Conservation (phyloP, 345 rosid genomes). For the Linum trigynum region DNA sequence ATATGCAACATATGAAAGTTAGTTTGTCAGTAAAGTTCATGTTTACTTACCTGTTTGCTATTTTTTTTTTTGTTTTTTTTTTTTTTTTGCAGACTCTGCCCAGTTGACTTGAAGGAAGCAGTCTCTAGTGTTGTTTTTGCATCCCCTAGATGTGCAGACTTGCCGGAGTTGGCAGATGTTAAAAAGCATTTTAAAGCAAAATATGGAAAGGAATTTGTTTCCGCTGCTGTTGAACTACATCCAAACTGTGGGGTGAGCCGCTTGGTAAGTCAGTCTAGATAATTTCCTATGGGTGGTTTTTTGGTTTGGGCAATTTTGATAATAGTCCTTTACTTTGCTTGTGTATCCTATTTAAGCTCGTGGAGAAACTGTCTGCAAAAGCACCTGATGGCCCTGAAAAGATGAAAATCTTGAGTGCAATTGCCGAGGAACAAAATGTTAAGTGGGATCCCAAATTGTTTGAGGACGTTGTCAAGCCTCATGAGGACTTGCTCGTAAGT, state of each 20-base stretch:
- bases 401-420: conserved; percentile 56
- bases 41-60: too few relatives aligned
- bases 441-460: conserved; percentile 63
- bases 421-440: conserved; percentile 70
- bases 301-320: neutral
- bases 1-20: too few relatives aligned
- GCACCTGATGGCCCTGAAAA: conserved; percentile 83
- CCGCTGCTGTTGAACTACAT: conserved; percentile 65
- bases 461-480: conserved; percentile 42
- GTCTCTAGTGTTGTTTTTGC: conserved; percentile 60
- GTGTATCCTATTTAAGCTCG: conserved; percentile 35
- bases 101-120: conserved; percentile 76
- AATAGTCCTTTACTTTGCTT: conserved; percentile 7
- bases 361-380: conserved; percentile 67
- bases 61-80: neutral
- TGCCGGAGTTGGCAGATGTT: conserved; percentile 60
- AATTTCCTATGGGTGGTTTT: neutral
- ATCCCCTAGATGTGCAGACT: conserved; percentile 70
- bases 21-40: too few relatives aligned
- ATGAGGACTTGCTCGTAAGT: conserved; percentile 50
- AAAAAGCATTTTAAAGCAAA: conserved; percentile 66
- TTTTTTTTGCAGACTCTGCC: conserved; percentile 41
- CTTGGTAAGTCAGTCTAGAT: conserved; percentile 36
- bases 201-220: conserved; percentile 79
- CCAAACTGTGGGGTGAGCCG: conserved; percentile 86